Base-by-base conservation (phyloP, 148 eudicot genomes). In the Tetragonia tetragonoides region DNA sequence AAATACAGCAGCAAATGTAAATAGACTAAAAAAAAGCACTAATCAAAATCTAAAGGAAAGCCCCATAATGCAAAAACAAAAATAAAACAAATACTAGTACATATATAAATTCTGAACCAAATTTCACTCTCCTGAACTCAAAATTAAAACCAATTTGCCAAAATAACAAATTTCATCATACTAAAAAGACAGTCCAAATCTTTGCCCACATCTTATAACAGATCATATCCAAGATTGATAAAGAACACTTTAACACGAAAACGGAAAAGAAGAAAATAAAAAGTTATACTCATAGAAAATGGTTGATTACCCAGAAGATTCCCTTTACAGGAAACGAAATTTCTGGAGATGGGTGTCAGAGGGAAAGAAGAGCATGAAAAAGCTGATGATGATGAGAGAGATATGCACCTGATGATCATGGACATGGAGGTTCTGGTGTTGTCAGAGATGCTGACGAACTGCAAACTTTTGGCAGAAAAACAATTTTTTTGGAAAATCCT, bases 291-390 rank as follows among this genome's bases (percentile, higher is more conserved):
- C n/a, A 1, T 10, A 17, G 74, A 73, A 66, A 70, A 17, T 10
- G 77, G 62, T 17, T 42, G 60, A 73, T 77, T 75, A 28, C 39
- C 39, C 17, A 54, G 71, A 51, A 40, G 56, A 7, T 54, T 44
- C 3, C 47, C 20, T 44, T 66, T 77, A 76, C 66, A 51, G 56
- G 79, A 72, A 63, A 74, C 41, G 46, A 76, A 79, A 49, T 60
- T 83, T 72, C 28, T 72, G 39, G 67, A 56, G 20, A 20, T 6
- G 71, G 16, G 34, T 73, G 68, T 18, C 24, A 70, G 54, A 66
- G 49, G 17, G 20, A 74, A 8, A 56, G 7, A 54, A 64, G 61
- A 40, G 42, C 20, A 44, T 62, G 64, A 44, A 56, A 47, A 16
- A 39, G 14, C 21, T 41, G 64, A 39, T 54, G 73, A 10, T 44